These are phyloP conservation scores for Cantharellus cinnabarinus DNA, from an alignment of 768 basidiomycete species.

Conservation along the genomic window DNA sequence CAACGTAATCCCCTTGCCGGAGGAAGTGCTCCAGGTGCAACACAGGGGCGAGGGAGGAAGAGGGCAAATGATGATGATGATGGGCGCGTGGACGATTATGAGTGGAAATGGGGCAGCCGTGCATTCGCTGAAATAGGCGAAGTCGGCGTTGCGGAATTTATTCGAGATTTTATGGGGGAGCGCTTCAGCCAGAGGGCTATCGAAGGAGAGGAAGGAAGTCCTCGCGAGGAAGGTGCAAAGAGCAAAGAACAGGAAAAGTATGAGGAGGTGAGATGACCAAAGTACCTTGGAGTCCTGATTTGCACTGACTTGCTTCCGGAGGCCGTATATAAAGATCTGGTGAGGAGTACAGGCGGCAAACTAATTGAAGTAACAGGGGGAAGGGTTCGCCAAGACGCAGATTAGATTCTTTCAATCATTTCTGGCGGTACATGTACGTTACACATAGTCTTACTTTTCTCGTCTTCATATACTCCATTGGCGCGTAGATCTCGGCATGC, in stretches of 20 bases:
- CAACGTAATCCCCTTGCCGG: slow-evolving; percentile 2
- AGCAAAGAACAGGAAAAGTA: slow-evolving; percentile 1
- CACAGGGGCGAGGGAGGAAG: slow-evolving; percentile 13
- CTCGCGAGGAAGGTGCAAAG: background rate
- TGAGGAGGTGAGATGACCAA: background rate
- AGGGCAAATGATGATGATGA: slow-evolving; percentile 9
- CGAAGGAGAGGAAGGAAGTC: slow-evolving; percentile 4
- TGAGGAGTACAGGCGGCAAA: background rate
- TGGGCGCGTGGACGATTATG: slow-evolving; percentile 25
- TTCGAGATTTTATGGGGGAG: slow-evolving; percentile 57
- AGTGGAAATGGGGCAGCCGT: slow-evolving; percentile 77
- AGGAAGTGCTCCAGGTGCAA: slow-evolving; percentile 15
- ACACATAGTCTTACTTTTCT: no score
- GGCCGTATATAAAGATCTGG: background rate
- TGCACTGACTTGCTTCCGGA: no score
- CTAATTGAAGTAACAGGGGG: background rate
- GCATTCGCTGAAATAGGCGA: slow-evolving; percentile 74
- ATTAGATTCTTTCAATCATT: background rate
- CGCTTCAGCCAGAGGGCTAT: background rate
- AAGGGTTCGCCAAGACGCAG: background rate
- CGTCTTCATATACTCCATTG: no score
- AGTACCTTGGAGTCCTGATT: background rate
- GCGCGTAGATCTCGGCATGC: no score
- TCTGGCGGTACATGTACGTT: no score
- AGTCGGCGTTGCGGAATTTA: slow-evolving; percentile 45